Percentiles rank a stretch among this genome's conserved stretches.
Evolutionary conservation across 495 filamentous ascomycete species (phyloP).

Genomic region (Penicillium antarcticum): DNA sequence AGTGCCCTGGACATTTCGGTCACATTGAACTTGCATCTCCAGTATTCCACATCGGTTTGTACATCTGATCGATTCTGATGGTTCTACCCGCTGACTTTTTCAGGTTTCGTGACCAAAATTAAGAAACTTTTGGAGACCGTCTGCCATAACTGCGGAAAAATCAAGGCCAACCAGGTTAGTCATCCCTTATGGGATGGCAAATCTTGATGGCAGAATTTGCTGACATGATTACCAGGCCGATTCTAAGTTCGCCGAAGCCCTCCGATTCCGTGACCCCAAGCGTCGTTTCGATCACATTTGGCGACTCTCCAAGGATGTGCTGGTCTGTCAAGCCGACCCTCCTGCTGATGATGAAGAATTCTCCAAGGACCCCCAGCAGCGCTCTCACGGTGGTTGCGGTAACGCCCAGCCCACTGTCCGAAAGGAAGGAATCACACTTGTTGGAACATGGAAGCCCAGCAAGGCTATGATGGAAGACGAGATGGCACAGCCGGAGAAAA

Average conservation of each 20-base stretch:
- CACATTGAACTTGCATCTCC: slow-evolving; percentile 95
- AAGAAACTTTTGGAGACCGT: slow-evolving; percentile 98
- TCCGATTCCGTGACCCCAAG: slow-evolving; percentile 85
- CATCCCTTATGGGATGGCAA: slow-evolving; percentile 54
- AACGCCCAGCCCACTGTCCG: slow-evolving; percentile 86
- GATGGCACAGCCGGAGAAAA: slow-evolving; percentile 73
- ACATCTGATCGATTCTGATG: slow-evolving; percentile 18
- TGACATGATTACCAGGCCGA: slow-evolving; percentile 72
- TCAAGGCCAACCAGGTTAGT: slow-evolving; percentile 94
- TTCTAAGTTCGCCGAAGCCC: slow-evolving; percentile 73
- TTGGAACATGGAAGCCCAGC: slow-evolving; percentile 73
- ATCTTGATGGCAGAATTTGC: slow-evolving; percentile 51
- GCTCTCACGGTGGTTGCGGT: slow-evolving; percentile 86
- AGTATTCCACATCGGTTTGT: slow-evolving; percentile 76
- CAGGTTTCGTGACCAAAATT: slow-evolving; percentile 91
- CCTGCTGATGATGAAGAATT: slow-evolving; percentile 62
- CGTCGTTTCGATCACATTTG: slow-evolving; percentile 86
- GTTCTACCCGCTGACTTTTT: slow-evolving; percentile 26
- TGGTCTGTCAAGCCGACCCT: slow-evolving; percentile 72
- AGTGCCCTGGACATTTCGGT: slow-evolving; percentile 96
- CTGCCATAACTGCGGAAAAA: slow-evolving; percentile 96
- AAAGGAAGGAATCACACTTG: slow-evolving; percentile 77
- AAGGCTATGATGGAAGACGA: slow-evolving; percentile 66
- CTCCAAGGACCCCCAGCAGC: slow-evolving; percentile 44
- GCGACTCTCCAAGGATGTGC: slow-evolving; percentile 82